Conservation (phyloP, 2,329 filamentous ascomycete species). For the Claviceps arundinis region DNA sequence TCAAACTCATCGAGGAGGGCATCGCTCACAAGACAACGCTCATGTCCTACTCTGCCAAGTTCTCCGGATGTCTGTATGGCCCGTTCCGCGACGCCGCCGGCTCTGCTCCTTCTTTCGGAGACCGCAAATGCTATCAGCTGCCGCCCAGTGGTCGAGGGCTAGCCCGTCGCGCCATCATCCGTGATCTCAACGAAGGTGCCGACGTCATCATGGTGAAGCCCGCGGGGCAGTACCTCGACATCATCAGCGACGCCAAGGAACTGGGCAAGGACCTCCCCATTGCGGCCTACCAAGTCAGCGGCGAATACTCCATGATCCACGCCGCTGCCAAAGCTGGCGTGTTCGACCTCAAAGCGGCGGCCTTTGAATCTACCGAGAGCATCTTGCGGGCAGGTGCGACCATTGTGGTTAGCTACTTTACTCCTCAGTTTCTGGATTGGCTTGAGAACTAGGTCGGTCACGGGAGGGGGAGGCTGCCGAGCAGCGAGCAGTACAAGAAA, state of each 20-base stretch:
- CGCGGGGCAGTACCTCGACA: slow-evolving; percentile 87
- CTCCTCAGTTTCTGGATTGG: slow-evolving; percentile 64
- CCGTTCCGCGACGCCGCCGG: slow-evolving; percentile 95
- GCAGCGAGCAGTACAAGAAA: not conserved
- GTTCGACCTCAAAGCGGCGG: slow-evolving; percentile 89
- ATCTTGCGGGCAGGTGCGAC: slow-evolving; percentile 87
- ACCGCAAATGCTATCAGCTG: slow-evolving; percentile 92
- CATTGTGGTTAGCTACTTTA: slow-evolving; percentile 91
- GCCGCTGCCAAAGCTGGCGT: slow-evolving; percentile 91
- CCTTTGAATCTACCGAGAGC: slow-evolving; percentile 84
- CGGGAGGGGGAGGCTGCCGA: not conserved
- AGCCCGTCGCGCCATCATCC: slow-evolving; percentile 74
- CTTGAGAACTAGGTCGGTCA: slow-evolving; percentile 32
- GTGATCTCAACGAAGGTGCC: slow-evolving; percentile 86
- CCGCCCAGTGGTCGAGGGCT: slow-evolving; percentile 85
- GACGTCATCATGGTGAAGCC: slow-evolving; percentile 99
- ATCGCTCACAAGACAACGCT: slow-evolving; percentile 82
- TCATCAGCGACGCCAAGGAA: slow-evolving; percentile 94
- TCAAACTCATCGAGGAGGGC: slow-evolving; percentile 90
- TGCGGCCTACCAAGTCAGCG: slow-evolving; percentile 92
- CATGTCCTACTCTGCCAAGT: slow-evolving; percentile 98
- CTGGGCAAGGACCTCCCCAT: slow-evolving; percentile 83
- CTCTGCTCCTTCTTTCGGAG: slow-evolving; percentile 80
- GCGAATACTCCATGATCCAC: slow-evolving; percentile 96
- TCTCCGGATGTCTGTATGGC: slow-evolving; percentile 90